phyloP scores from a whole-genome alignment of 495 filamentous ascomycete species.

The Letharia lupina region DNA sequence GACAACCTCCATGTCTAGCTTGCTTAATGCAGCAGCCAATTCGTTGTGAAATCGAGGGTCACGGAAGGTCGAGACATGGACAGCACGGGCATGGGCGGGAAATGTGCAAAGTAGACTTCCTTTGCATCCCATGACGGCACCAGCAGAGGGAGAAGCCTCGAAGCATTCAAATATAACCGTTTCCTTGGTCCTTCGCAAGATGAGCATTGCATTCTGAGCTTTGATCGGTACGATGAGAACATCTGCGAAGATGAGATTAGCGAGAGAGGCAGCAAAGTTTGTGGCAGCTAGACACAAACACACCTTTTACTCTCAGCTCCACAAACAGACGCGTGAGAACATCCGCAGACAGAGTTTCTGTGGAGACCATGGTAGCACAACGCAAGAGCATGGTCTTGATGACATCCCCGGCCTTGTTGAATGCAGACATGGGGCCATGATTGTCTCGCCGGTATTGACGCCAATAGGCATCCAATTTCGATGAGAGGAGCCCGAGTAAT shows the following conservation, averaged over 20 bases:
- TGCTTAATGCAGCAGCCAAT: background rate
- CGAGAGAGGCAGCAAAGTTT: background rate
- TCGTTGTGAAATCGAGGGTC: background rate
- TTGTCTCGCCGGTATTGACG: background rate
- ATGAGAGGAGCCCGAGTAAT: background rate
- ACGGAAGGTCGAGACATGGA: background rate
- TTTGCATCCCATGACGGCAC: background rate
- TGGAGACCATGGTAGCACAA: background rate
- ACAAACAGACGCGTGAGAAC: background rate
- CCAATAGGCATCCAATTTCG: background rate
- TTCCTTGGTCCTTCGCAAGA: background rate
- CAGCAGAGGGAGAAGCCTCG: background rate
- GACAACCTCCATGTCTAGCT: background rate
- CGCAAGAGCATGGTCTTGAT: background rate
- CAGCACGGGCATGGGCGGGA: background rate
- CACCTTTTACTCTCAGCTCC: background rate
- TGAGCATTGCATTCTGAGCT: conserved; percentile 1
- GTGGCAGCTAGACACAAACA: background rate
- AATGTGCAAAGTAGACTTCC: background rate
- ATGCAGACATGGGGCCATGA: background rate
- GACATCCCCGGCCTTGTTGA: background rate
- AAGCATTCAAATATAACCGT: background rate
- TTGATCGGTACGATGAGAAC: background rate
- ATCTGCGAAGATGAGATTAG: background rate
- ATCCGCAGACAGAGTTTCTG: background rate